Percentiles rank a stretch among this genome's conserved stretches.
These are phyloP conservation scores for Papiliotrema flavescens DNA, from an alignment of 1,284 basidiomycete species.

Conservation along the genomic window DNA sequence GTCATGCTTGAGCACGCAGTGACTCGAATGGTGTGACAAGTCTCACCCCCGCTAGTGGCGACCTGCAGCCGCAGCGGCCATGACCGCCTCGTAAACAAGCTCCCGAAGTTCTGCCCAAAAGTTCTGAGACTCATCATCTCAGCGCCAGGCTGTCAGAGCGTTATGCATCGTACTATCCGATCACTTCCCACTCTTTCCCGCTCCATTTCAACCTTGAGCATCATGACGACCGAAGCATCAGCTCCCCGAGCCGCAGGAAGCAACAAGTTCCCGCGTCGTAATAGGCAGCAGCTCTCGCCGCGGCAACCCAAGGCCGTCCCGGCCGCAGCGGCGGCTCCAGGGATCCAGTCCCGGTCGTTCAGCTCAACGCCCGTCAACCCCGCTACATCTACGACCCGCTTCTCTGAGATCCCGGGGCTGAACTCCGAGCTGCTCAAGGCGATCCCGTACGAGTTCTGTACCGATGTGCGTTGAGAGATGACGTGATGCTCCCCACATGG, in stretches of 20 bases:
- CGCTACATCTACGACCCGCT: conserved; percentile 3
- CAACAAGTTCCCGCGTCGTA: too few relatives aligned
- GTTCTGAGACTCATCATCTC: too few relatives aligned
- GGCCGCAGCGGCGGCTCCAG: too few relatives aligned
- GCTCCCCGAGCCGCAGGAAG: background rate
- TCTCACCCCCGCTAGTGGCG: too few relatives aligned
- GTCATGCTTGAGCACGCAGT: too few relatives aligned
- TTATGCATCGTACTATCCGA: too few relatives aligned
- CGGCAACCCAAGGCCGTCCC: background rate
- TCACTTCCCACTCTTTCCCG: background rate
- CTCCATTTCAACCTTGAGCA: background rate
- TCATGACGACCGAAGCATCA: background rate
- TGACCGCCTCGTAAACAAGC: too few relatives aligned
- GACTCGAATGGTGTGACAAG: too few relatives aligned
- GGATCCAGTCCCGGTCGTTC: background rate
- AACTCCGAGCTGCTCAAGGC: conserved; percentile 20
- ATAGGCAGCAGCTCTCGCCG: background rate
- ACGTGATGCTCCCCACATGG: too few relatives aligned
- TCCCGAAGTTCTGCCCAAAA: too few relatives aligned
- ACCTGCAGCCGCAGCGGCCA: too few relatives aligned
- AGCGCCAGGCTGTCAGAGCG: too few relatives aligned
- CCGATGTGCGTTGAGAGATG: conserved; percentile 37
- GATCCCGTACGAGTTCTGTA: conserved; percentile 48
- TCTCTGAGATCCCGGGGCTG: conserved; percentile 22
- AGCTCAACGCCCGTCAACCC: background rate